A percentile compares a stretch with the other conserved stretches of the same genome.
Evolutionary conservation across 768 basidiomycete species (phyloP).

Genomic region (Amanita fuliginea): DNA sequence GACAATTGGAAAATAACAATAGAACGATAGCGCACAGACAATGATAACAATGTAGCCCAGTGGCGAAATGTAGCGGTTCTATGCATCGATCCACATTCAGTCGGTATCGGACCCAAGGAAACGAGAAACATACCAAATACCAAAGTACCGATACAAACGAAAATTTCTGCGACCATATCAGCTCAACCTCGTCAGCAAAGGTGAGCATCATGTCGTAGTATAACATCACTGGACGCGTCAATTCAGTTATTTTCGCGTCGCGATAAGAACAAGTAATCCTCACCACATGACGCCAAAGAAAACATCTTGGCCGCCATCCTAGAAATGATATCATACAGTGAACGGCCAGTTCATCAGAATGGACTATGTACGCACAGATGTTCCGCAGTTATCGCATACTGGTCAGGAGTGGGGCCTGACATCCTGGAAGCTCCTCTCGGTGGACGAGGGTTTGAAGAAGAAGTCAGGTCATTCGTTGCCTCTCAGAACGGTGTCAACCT

Average conservation of each 20-base stretch:
- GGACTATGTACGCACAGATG: constrained; percentile 10
- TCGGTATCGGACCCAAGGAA: neutral
- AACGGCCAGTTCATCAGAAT: neutral
- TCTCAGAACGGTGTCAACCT: neutral
- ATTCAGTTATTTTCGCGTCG: neutral
- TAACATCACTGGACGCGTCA: constrained; percentile 18
- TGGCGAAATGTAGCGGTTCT: constrained; percentile 28
- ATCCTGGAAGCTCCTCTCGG: neutral
- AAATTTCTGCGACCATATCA: constrained; percentile 21
- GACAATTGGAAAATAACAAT: neutral
- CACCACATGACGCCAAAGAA: constrained; percentile 26
- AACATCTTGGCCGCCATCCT: constrained; percentile 26
- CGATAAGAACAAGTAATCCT: neutral
- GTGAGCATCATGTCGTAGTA: constrained; percentile 26
- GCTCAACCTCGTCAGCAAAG: constrained; percentile 23
- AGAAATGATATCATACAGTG: neutral
- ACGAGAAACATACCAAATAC: constrained; percentile 15
- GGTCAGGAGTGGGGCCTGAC: constrained; percentile 7
- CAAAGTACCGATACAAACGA: constrained; percentile 19
- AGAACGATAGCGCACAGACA: constrained; percentile 16
- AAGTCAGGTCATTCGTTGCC: neutral
- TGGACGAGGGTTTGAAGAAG: neutral
- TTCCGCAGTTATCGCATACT: constrained; percentile 8
- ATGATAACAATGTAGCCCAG: constrained; percentile 24
- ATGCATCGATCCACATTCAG: neutral